Base-by-base conservation (phyloP, 345 rosid species). In the Zanthoxylum bungeanum region DNA sequence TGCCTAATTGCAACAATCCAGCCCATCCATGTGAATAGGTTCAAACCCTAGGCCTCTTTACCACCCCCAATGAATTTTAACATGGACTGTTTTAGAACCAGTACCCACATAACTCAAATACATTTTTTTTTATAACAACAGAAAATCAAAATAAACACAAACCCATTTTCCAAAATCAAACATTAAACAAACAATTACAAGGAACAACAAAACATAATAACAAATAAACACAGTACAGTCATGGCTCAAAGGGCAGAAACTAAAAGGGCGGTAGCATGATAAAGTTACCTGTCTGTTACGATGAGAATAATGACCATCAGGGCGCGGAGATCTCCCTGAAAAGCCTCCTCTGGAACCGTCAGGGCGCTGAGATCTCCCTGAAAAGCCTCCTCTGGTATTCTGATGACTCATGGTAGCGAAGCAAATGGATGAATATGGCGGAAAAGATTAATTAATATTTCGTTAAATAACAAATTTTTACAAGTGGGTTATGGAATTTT, bases 201-300 rank as follows among this genome's bases (percentile, higher is more conserved):
- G 4, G 49, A 57, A 4, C 75, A 42, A 37, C 57, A 63, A 30
- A 1, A 30, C 39, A 42, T 33, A 47, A 19, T 30, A 56, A 11
- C 40, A 19, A 44, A 63, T 4, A 25, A 46, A 33, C 64, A 40
- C 9, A 14, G 25, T 59, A 17, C 59, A 55, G 66, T 21, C 27
- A 9, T n/a, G n/a, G n/a, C n/a, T n/a, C n/a, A 52, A 31, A 73
- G 21, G 5, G 4, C 4, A 34, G 50, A 17, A 68, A 24, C 28
- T n/a, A 55, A 44, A 68, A 31, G 14, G n/a, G 14, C 0, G 3
- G 22, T 31, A 49, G 46, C 7, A 17, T 46, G 24, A 16, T 9
- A 44, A 25, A 27, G 50, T 70, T 79, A 84, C 84, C 63, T 44
- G 73, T 16, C 30, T 64, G 34, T 34, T 55, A 9, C 10, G 47